phyloP scores from a whole-genome alignment of 768 basidiomycete genomes.

The Mycena maculata region DNA sequence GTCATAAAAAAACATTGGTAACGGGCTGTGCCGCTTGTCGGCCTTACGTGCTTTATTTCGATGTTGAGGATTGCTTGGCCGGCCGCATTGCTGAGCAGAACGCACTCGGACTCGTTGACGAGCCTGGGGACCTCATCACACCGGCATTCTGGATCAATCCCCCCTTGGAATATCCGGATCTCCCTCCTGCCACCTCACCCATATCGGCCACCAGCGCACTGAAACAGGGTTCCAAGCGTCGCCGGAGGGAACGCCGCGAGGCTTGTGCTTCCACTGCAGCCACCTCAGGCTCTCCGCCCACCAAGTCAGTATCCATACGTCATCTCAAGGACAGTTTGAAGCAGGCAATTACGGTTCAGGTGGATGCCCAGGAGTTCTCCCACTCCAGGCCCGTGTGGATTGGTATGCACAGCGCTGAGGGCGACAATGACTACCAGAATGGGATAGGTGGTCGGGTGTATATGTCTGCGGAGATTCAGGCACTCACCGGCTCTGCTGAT shows the following conservation, averaged over 20 bases:
- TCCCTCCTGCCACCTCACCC: neutral
- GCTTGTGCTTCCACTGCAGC: no score
- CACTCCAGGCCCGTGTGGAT: neutral
- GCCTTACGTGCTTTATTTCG: no score
- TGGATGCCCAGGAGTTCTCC: neutral
- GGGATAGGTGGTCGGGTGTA: neutral
- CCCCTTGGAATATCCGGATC: neutral
- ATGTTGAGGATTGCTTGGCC: no score
- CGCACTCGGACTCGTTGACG: no score
- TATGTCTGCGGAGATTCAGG: neutral
- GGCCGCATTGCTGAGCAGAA: no score
- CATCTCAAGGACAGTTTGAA: neutral
- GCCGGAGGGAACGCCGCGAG: no score
- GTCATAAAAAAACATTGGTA: no score
- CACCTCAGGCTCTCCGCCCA: no score
- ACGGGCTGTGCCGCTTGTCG: no score
- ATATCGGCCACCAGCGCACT: neutral
- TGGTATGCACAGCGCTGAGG: neutral
- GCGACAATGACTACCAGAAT: neutral
- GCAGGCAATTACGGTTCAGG: neutral
- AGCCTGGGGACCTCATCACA: no score
- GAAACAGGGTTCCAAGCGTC: neutral
- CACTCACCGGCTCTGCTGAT: neutral
- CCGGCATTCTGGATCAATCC: neutral
- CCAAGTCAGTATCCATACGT: neutral